A percentile compares a stretch with the other conserved stretches of the same genome.
phyloP scores from a whole-genome alignment of 805 yeast species.

The Lipomyces sp. region DNA sequence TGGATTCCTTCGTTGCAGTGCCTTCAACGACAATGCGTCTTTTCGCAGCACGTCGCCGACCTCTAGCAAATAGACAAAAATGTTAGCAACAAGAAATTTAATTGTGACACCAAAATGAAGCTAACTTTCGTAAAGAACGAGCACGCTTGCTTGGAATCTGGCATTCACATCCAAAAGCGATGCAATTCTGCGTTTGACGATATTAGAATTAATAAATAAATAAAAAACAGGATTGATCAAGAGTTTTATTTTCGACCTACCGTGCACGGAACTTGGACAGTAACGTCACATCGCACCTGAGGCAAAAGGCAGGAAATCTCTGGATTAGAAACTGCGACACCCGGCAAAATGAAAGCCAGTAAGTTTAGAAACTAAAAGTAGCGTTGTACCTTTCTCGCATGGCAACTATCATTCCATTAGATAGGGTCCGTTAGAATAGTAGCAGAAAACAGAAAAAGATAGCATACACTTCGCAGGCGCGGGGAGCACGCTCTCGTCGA shows the following conservation, averaged over 20 bases:
- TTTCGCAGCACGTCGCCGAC: no score
- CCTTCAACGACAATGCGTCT: no score
- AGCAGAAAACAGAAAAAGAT: neutral
- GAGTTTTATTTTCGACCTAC: conserved; percentile 24
- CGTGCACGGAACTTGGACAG: conserved; percentile 54
- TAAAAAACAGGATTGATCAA: neutral
- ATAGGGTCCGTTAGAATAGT: neutral
- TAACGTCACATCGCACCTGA: conserved; percentile 48
- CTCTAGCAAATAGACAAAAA: no score
- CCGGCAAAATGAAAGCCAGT: no score
- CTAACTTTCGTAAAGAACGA: neutral
- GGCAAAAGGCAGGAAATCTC: neutral
- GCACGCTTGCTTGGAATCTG: neutral
- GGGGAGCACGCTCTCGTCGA: conserved; percentile 50
- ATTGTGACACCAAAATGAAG: no score
- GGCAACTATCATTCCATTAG: conserved; percentile 15
- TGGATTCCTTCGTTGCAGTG: no score
- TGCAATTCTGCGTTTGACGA: conserved; percentile 36
- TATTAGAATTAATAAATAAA: no score
- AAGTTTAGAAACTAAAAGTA: no score
- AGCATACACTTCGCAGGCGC: conserved; percentile 69
- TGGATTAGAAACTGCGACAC: neutral
- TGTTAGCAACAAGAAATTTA: no score
- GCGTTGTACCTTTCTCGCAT: conserved; percentile 23
- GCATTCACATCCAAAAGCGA: conserved; percentile 29